phyloP scores from a whole-genome alignment of 768 basidiomycete species.

The Lactarius hatsudake region DNA sequence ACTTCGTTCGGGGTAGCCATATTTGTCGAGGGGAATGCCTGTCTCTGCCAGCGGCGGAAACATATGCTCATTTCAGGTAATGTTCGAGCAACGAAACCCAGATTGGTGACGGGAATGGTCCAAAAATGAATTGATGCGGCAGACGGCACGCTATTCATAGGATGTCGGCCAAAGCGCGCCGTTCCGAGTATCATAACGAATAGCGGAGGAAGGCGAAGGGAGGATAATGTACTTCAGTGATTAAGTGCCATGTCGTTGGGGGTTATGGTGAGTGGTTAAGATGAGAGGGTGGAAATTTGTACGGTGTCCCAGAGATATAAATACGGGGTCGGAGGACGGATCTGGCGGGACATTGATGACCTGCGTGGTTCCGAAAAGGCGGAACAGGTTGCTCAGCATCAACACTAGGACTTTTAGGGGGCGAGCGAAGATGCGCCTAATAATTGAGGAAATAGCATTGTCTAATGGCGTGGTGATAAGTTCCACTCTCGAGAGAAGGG shows the following conservation, averaged over 20 bases:
- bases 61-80: not conserved
- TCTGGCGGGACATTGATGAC: not conserved
- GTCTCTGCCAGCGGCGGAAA: not conserved
- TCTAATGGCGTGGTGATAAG: not conserved
- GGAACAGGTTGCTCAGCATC: too few species aligned
- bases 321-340: not conserved
- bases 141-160: not conserved
- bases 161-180: not conserved
- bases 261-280: too few species aligned
- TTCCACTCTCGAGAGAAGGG: not conserved
- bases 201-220: not conserved
- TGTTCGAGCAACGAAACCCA: not conserved
- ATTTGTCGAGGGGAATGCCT: not conserved
- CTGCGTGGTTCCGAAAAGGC: too few species aligned
- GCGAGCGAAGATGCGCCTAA: not conserved
- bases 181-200: not conserved
- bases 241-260: not conserved
- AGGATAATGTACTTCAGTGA: not conserved
- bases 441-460: not conserved
- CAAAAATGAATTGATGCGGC: not conserved
- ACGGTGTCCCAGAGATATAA: not conserved
- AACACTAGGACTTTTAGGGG: too few species aligned
- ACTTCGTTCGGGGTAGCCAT: not conserved
- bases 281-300: too few species aligned
- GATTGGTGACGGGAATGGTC: not conserved